Base-by-base conservation (phyloP, 345 rosid genomes). In the Litchi chinensis region DNA sequence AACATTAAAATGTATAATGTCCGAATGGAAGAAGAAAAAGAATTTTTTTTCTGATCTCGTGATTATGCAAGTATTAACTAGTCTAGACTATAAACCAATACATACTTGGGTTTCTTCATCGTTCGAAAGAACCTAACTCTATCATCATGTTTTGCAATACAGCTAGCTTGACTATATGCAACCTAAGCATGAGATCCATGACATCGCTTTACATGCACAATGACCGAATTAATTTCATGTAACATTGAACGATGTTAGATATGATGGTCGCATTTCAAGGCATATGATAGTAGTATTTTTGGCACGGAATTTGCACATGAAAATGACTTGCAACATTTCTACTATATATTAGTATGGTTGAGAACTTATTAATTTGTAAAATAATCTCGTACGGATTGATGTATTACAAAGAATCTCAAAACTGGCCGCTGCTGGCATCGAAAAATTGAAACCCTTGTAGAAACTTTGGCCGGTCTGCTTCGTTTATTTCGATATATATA, bases 341-440 rank as follows among this genome's bases (percentile, higher is more conserved):
- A 50, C 0, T 50, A 11, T 4, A 50, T 50, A 15, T 3, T 2
- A 50, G 56, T 50, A 16, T 4, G 59, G 59, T 52, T 52, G 21
- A 54, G 21, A 54, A 50, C 56, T 50, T 13, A 12, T 0, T 50
- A 50, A 13, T 50, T 50, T 50, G 19, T 50, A 15, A 5, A 50
- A 54, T 54, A 15, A 54, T 54, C 12, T 54, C 8, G n/a, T 54
- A 54, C n/a, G 59, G 59, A 16, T 54, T 54, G 59, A n/a, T 16
- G n/a, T 60, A 21, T 22, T 60, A 60, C 5, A 60, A 60, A 60
- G 65, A 60, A 60, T 60, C 65, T 60, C 65, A 60, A 60, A 60
- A 60, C n/a, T 54, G 59, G n/a, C 59, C n/a, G 16, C 21, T 54
- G 59, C 37, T 32, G 37, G 59, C n/a, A 11, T 15, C 16, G 8